Evolutionary conservation across 192 early-diverging fungal genomes (phyloP).

Genomic region (Coemansia asiatica): DNA sequence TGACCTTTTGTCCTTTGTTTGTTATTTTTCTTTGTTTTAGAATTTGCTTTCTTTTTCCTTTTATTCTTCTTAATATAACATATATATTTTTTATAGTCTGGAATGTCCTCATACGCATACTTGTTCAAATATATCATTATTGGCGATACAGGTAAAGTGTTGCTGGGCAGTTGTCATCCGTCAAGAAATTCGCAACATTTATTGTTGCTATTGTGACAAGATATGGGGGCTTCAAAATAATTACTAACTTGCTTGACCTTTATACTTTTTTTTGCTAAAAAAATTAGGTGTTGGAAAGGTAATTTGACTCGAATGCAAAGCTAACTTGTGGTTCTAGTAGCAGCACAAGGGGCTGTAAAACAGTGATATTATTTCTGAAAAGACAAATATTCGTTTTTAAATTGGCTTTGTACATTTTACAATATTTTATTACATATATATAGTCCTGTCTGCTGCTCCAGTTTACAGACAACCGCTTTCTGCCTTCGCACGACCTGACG

Average conservation of each 20-base stretch:
- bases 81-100: slow-evolving; percentile 13
- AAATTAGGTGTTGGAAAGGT: slow-evolving; percentile 9
- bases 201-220: neutral
- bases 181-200: neutral
- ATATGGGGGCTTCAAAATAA: too few relatives aligned
- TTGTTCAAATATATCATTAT: slow-evolving; percentile 78
- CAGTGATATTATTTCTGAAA: slow-evolving; percentile 4
- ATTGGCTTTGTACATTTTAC: neutral
- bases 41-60: slow-evolving; percentile 7
- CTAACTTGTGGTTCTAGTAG: neutral
- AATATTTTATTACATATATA: slow-evolving; percentile 5
- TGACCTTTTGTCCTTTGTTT: neutral
- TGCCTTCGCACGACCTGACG: slow-evolving; percentile 77
- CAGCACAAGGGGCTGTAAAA: neutral
- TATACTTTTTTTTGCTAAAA: neutral
- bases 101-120: slow-evolving; percentile 56
- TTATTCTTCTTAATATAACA: neutral
- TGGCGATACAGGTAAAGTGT: slow-evolving; percentile 65
- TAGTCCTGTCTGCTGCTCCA: slow-evolving; percentile 75
- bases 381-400: too few relatives aligned
- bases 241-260: too few relatives aligned
- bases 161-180: neutral
- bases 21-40: neutral
- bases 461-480: slow-evolving; percentile 81
- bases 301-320: neutral